Evolutionary conservation across 345 rosid species (phyloP), one percentile per base, ranked within the genome.

Genomic region (Camelina neglecta): DNA sequence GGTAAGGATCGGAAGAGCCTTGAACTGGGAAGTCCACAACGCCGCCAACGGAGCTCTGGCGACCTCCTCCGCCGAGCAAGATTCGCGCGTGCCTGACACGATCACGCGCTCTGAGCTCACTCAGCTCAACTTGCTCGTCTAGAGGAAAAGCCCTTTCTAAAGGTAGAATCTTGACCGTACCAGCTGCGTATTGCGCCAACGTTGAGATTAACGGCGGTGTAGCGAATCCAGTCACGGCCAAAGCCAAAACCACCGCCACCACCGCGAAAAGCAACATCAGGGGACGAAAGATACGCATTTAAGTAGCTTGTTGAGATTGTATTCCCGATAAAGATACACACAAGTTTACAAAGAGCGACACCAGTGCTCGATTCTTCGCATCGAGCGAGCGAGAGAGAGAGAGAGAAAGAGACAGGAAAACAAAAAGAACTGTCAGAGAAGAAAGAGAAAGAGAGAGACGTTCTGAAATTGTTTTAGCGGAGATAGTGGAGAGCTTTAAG

Each of bases 1-100:
- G 87, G 69, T 70, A 88, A 48, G 95, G 96, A 89, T 95, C 97
- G 71, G 97, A 81, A 75, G 95, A 83, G 71, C 97, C 99, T 77
- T 85, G 76, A 59, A 94, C 97, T 0, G 96, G 61, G 85, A 79
- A 79, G 68, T 74, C 51, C 8, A 79, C 82, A 23, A 79, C 82
- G 55, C 82, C 82, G 72, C 81, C 79, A 58, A 94, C 84, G 7
- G 97, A 56, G 86, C 84, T 87, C 78, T 82, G 88, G 41, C 87
- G 97, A 54, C 84, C 69, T 45, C 84, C 69, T 45, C 84, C 69
- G 54, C 84, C 74, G 56, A 86, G 87, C 86, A 90, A 85, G 73
- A 92, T 80, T 48, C 97, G 88, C 11, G 92, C 75, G 83, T 88
- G 97, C 23, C 99, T 81, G 67, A 80, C 76, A 41, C 85, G 84